Evolutionary conservation across 345 rosid species (phyloP).

Genomic region (Populus tremula): DNA sequence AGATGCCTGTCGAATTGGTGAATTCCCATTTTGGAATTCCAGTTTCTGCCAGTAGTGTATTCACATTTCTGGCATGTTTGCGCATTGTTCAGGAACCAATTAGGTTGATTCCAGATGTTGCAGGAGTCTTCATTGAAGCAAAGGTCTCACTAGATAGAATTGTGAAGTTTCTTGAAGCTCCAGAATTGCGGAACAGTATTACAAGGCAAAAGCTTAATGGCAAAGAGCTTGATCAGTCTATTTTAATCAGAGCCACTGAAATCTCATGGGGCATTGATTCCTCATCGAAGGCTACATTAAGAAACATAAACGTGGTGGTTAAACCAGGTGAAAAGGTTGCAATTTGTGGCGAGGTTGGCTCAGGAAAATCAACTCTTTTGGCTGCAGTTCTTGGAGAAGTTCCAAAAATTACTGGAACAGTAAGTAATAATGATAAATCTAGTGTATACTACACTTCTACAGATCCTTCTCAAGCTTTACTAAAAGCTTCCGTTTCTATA

Average conservation of each 20-base stretch:
- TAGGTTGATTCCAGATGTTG: conserved; percentile 47
- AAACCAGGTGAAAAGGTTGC: conserved; percentile 46
- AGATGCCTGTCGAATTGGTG: conserved; percentile 48
- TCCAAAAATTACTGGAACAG: conserved; percentile 43
- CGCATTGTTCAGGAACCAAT: conserved; percentile 48
- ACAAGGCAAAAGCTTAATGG: conserved; percentile 13
- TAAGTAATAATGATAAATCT: conserved; percentile 16
- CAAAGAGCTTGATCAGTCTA: conserved; percentile 17
- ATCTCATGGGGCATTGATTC: conserved; percentile 47
- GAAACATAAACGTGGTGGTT: conserved; percentile 33
- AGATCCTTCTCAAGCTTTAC: neutral
- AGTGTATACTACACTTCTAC: neutral
- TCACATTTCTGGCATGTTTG: conserved; percentile 53
- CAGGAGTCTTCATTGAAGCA: conserved; percentile 40
- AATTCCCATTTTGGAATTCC: conserved; percentile 42
- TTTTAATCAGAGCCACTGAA: conserved; percentile 28
- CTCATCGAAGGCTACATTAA: conserved; percentile 30
- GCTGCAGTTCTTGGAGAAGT: conserved; percentile 59
- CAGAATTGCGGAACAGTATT: conserved; percentile 33
- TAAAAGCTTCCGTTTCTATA: neutral
- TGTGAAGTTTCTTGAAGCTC: conserved; percentile 44
- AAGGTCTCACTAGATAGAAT: conserved; percentile 48
- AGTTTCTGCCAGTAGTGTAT: conserved; percentile 38
- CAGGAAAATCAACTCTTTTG: conserved; percentile 61
- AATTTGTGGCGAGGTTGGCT: conserved; percentile 63